A percentile compares a stretch with the other conserved stretches of the same genome.
Evolutionary conservation across 768 basidiomycete species (phyloP).

Genomic region (Cystobasidiopsis lactophilus): DNA sequence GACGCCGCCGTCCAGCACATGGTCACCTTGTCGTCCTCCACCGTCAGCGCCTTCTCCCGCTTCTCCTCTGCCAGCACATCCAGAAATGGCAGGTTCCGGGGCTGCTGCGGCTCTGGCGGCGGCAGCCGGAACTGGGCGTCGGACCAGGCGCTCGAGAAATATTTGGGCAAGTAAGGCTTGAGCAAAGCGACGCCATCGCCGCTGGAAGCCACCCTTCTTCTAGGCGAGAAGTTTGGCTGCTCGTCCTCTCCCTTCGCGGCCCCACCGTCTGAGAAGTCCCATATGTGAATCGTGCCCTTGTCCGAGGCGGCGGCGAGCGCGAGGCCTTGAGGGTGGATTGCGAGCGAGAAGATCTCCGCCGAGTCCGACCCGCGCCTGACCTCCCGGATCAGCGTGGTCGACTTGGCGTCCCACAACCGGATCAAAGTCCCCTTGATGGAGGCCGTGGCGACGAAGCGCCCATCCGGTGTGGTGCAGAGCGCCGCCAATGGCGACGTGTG

Average conservation of each 20-base stretch:
- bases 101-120: conserved; percentile 38
- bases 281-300: conserved; percentile 82
- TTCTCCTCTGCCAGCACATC: conserved; percentile 21
- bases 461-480: conserved; percentile 53
- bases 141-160: conserved; percentile 91
- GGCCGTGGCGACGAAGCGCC: conserved; percentile 58
- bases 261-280: conserved; percentile 28
- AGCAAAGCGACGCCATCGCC: conserved; percentile 58
- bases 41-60: conserved; percentile 4
- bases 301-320: conserved; percentile 85
- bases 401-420: conserved; percentile 57
- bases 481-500: conserved; percentile 60
- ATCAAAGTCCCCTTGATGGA: conserved; percentile 65
- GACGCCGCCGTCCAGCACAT: not conserved
- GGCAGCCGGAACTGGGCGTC: conserved; percentile 83
- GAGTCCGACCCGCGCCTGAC: conserved; percentile 69
- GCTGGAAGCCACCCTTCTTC: conserved; percentile 38
- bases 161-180: conserved; percentile 62
- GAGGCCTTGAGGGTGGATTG: conserved; percentile 54
- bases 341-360: conserved; percentile 74
- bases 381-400: conserved; percentile 53
- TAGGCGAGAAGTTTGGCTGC: not conserved
- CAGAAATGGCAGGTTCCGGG: not conserved
- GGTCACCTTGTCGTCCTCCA: not conserved
- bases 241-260: not conserved